phyloP scores from a whole-genome alignment of 2,329 filamentous ascomycete genomes.

The Nemania abortiva region DNA sequence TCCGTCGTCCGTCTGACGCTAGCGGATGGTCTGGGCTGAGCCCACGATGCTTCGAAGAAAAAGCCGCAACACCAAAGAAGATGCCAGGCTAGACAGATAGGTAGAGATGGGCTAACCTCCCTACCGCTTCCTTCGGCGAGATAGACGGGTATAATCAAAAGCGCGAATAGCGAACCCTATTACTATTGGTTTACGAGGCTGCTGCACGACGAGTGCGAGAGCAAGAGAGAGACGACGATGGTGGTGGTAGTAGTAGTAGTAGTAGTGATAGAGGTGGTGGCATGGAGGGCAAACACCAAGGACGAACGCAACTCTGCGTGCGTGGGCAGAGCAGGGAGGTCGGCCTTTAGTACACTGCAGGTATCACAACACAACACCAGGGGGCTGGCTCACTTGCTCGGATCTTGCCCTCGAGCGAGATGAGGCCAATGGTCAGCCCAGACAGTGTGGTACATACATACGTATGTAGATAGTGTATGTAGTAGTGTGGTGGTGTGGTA shows the following conservation, averaged over 20 bases:
- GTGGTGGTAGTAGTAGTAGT: not conserved
- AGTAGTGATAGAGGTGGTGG: not conserved
- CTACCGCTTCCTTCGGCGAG: constrained; percentile 14
- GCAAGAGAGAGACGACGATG: not conserved
- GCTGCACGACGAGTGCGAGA: not conserved
- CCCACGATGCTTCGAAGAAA: constrained; percentile 16
- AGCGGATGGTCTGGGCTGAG: constrained; percentile 18
- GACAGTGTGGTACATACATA: not conserved
- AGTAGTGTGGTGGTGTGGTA: no score
- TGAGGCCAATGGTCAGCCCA: not conserved
- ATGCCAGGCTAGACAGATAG: not conserved
- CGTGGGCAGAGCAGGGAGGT: not conserved
- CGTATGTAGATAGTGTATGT: not conserved
- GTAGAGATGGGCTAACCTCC: not conserved
- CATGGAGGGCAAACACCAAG: constrained; percentile 13
- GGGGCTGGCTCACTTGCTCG: not conserved
- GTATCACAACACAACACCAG: not conserved
- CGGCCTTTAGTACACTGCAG: not conserved
- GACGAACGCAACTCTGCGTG: not conserved
- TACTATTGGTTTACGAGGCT: constrained; percentile 4
- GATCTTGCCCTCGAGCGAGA: not conserved
- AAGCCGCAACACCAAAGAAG: not conserved
- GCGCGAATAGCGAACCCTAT: not conserved
- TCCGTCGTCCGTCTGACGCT: not conserved
- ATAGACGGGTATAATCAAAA: not conserved